Percentiles rank a stretch among this genome's conserved stretches.
Conservation (phyloP, 192 early-diverging fungal species). For the Polychytrium aggregatum region DNA sequence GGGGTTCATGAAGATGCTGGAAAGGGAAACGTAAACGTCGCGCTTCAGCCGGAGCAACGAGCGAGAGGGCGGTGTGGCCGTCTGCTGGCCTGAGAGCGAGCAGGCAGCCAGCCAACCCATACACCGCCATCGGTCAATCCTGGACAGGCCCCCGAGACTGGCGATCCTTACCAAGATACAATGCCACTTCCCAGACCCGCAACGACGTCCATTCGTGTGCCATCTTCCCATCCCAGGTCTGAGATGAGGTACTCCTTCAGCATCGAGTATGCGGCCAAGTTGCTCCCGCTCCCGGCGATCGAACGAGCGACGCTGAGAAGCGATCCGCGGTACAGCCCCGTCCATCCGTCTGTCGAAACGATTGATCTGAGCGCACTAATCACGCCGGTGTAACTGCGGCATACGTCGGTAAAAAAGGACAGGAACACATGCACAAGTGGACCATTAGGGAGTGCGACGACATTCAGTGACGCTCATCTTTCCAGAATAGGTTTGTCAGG, state of each 20-base stretch:
- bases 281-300: slow-evolving; percentile 54
- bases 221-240: slow-evolving; percentile 47
- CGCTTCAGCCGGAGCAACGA: no score
- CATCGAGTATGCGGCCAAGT: slow-evolving; percentile 54
- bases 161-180: slow-evolving; percentile 23
- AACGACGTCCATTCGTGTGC: slow-evolving; percentile 53
- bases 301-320: slow-evolving; percentile 52
- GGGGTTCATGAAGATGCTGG: slow-evolving; percentile 37
- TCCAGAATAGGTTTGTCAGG: no score
- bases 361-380: slow-evolving; percentile 44
- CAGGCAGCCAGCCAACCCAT: no score
- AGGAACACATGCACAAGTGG: no score
- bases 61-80: no score
- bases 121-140: no score
- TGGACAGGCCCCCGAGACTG: background rate
- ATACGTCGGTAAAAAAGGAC: no score
- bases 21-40: background rate
- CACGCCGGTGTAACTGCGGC: slow-evolving; percentile 43
- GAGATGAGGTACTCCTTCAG: slow-evolving; percentile 53
- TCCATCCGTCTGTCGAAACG: slow-evolving; percentile 35
- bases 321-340: slow-evolving; percentile 59
- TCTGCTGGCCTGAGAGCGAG: no score
- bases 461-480: no score
- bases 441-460: no score
- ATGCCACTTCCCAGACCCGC: slow-evolving; percentile 48